Evolutionary conservation across 768 basidiomycete species (phyloP), one percentile per base, ranked within the genome.

Genomic region (Amanita phalloides): DNA sequence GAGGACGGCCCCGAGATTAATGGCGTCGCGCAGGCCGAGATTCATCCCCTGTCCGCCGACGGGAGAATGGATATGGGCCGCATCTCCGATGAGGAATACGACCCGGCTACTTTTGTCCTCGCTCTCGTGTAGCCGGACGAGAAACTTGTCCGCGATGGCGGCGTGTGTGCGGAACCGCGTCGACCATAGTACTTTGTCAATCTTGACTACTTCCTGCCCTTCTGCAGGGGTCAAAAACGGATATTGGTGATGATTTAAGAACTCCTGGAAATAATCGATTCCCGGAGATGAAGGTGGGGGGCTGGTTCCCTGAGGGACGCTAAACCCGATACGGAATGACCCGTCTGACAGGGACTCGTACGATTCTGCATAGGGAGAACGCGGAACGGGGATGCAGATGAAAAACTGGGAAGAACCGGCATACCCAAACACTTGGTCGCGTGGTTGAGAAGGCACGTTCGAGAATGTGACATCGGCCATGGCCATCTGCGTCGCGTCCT

Each of bases 31-130:
- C 17, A 80, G 62, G 4, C 78, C 75, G 14, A 79, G 68, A 54
- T 78, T 78, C 77, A 80, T 75, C 9, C 78, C 78, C 50, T 78
- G 77, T 1, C 78, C 78, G 2, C 78, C 78, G 4, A 70, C 66
- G 26, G 77, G 78, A 0, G 77, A 72, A 53, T 78, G 78, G 45
- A 77, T 71, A 54, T 70, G 74, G 33, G 78, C 78, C 2, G 78
- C 75, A 56, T 51, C 50, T 20, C 51, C 62, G 17, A 63, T 44
- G 17, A 61, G 57, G 37, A 62, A 33, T 20, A 59, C 50, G 8
- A 58, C 49, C 13, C n/a, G 37, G 17, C 23, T 49, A 25, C 48
- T 48, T 14, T 30, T 32, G 30, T 10, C 25, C 39, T 11, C 13
- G 46, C 9, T 51, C n/a, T 28, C 26, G 7, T 28, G 28, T 28